These are phyloP conservation scores for Monilinia fructigena DNA, from an alignment of 2,329 filamentous ascomycete species.

Conservation along the genomic window DNA sequence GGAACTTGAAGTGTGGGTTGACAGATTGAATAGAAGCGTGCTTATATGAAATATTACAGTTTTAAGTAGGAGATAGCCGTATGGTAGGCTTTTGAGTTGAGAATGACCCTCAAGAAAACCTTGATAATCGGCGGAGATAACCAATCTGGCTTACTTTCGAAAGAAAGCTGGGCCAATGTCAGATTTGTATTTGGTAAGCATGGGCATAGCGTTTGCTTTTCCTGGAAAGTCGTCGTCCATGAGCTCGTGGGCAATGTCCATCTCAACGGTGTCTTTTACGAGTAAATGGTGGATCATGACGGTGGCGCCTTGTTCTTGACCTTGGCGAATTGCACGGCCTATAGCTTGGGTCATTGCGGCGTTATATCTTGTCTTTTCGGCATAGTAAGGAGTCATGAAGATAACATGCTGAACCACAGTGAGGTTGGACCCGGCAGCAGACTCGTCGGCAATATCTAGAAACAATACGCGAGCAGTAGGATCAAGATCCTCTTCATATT, in stretches of 20 bases:
- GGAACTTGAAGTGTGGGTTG: not conserved
- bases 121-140: too few relatives aligned
- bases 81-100: not conserved
- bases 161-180: slow-evolving; percentile 6
- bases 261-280: slow-evolving; percentile 6
- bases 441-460: slow-evolving; percentile 55
- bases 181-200: not conserved
- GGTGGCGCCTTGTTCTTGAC: slow-evolving; percentile 44
- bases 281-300: slow-evolving; percentile 6
- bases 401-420: slow-evolving; percentile 63
- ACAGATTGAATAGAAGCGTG: not conserved
- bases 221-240: slow-evolving; percentile 7
- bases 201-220: not conserved
- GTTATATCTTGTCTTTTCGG: slow-evolving; percentile 47
- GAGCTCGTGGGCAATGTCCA: not conserved
- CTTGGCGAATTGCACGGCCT: slow-evolving; percentile 57
- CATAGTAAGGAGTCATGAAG: slow-evolving; percentile 57
- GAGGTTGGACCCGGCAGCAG: slow-evolving; percentile 61
- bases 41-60: not conserved
- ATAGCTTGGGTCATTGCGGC: slow-evolving; percentile 62
- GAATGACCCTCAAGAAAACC: not conserved
- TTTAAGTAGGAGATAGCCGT: not conserved
- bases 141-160: not conserved
- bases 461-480: slow-evolving; percentile 48
- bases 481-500: slow-evolving; percentile 27